These are phyloP conservation scores for Trichoderma lentiforme DNA, from an alignment of 2,329 filamentous ascomycete genomes.

Conservation along the genomic window DNA sequence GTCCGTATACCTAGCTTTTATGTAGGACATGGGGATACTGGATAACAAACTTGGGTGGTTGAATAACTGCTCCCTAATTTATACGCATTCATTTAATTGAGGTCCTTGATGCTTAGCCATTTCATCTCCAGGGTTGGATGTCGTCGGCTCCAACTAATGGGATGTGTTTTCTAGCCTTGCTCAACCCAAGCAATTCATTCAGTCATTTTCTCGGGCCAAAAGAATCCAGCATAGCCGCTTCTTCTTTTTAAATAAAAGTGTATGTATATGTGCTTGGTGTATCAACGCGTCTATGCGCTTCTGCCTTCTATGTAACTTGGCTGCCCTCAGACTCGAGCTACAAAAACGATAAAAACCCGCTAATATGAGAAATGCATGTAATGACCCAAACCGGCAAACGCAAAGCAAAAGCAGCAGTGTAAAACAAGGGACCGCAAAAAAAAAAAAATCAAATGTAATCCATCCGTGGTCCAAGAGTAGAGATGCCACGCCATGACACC, in stretches of 20 bases:
- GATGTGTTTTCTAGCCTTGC: background rate
- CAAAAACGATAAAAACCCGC: slow-evolving; percentile 7
- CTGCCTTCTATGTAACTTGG: slow-evolving; percentile 5
- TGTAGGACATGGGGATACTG: no score
- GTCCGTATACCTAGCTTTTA: no score
- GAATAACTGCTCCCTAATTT: background rate
- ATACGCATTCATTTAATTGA: background rate
- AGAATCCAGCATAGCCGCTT: background rate
- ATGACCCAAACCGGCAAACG: background rate
- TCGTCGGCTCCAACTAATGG: no score
- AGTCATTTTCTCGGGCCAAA: background rate
- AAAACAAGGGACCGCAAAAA: background rate
- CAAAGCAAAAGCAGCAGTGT: background rate
- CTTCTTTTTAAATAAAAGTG: background rate
- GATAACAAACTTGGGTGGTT: no score
- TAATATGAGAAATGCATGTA: slow-evolving; percentile 1
- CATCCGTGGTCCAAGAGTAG: slow-evolving; percentile 10
- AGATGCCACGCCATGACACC: slow-evolving; percentile 16
- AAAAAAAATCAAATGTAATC: background rate
- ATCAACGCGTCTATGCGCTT: background rate
- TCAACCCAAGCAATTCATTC: background rate
- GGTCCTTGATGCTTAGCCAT: background rate
- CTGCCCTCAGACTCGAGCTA: slow-evolving; percentile 2
- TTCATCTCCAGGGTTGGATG: no score
- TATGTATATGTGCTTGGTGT: background rate